Conservation (phyloP, 257 asterid genomes). For the Primulina eburnea region DNA sequence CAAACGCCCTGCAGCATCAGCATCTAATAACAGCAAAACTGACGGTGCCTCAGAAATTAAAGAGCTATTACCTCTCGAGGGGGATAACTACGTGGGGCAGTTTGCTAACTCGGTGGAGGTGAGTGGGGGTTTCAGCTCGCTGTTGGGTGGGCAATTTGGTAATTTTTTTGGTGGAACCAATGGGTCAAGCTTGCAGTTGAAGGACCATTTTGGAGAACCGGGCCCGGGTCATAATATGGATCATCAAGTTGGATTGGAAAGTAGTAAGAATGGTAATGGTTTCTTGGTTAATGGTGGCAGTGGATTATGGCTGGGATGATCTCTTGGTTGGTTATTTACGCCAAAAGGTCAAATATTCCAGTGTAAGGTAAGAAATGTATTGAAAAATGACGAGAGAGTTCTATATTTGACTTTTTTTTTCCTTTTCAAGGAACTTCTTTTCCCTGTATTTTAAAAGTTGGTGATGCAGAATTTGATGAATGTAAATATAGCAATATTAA, state of each 20-base stretch:
- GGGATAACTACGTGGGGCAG: constrained; percentile 46
- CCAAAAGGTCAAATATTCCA: constrained; percentile 21
- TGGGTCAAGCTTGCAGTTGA: constrained; percentile 45
- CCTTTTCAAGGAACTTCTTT: background rate
- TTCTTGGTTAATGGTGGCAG: constrained; percentile 37
- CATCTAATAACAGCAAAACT: constrained; percentile 8
- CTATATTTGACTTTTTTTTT: too few relatives aligned
- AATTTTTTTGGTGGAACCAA: constrained; percentile 45
- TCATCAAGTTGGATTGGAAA: constrained; percentile 33
- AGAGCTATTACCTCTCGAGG: constrained; percentile 38
- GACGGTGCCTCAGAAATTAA: constrained; percentile 17
- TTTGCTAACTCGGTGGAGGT: too few relatives aligned
- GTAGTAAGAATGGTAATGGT: constrained; percentile 40
- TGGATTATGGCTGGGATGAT: constrained; percentile 32
- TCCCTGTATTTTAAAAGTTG: background rate
- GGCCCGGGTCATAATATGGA: constrained; percentile 38
- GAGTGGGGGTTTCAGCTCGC: too few relatives aligned
- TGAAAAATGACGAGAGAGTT: too few relatives aligned
- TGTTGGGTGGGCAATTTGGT: constrained; percentile 28
- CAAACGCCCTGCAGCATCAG: constrained; percentile 30
- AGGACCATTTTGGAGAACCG: constrained; percentile 38
- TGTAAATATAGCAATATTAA: background rate
- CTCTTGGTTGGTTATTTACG: background rate
- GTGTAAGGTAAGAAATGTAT: too few relatives aligned
- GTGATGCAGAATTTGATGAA: background rate